Percentiles rank a stretch among this genome's conserved stretches.
Conservation (phyloP, 2,329 filamentous ascomycete species). For the Alternaria triticimaculans region DNA sequence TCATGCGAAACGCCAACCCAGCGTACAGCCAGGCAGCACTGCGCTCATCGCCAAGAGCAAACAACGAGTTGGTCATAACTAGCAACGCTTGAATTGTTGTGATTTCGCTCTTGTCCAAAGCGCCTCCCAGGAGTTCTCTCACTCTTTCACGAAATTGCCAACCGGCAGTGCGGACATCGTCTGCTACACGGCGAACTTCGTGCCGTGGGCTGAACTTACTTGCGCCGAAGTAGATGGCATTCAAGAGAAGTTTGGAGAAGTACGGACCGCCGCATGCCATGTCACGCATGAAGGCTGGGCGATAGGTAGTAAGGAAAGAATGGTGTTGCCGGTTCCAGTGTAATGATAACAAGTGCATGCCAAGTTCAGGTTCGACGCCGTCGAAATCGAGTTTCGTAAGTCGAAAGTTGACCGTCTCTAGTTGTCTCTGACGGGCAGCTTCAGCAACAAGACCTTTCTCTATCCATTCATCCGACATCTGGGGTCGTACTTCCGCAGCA, state of each 20-base stretch:
- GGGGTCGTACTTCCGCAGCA: slow-evolving; percentile 22
- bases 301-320: slow-evolving; percentile 58
- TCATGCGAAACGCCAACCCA: slow-evolving; percentile 63
- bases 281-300: slow-evolving; percentile 53
- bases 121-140: slow-evolving; percentile 54
- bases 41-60: slow-evolving; percentile 58
- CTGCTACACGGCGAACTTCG: slow-evolving; percentile 54
- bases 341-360: slow-evolving; percentile 58
- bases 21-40: slow-evolving; percentile 65
- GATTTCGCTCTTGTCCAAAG: slow-evolving; percentile 58
- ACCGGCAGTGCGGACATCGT: slow-evolving; percentile 58
- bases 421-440: slow-evolving; percentile 57
- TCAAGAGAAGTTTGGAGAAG: slow-evolving; percentile 63
- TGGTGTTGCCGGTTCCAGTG: slow-evolving; percentile 64
- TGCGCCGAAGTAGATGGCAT: slow-evolving; percentile 60
- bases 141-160: slow-evolving; percentile 58
- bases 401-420: slow-evolving; percentile 58
- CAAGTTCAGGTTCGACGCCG: slow-evolving; percentile 60
- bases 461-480: slow-evolving; percentile 50
- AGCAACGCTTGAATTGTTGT: slow-evolving; percentile 63
- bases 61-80: slow-evolving; percentile 59
- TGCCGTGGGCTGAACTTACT: slow-evolving; percentile 56
- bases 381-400: slow-evolving; percentile 62
- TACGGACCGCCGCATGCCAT: slow-evolving; percentile 63
- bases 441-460: slow-evolving; percentile 57